A percentile compares a stretch with the other conserved stretches of the same genome.
Evolutionary conservation across 2,329 filamentous ascomycete genomes (phyloP).

Genomic region (Ophiostoma sp.): DNA sequence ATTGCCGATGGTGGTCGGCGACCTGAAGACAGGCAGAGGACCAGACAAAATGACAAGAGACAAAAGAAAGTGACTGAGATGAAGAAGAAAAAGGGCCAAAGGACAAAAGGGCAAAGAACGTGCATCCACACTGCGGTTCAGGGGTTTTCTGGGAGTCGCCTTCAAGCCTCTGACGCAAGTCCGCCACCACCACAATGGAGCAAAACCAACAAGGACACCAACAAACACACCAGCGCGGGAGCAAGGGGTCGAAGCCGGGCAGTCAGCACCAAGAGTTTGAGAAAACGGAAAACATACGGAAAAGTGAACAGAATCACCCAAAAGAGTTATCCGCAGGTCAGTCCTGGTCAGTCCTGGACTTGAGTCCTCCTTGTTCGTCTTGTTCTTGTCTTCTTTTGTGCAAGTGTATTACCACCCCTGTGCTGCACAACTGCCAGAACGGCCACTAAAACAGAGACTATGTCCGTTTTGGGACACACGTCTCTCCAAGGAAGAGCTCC

Average conservation of each 20-base stretch:
- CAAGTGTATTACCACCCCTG: not conserved
- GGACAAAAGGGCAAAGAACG: not conserved
- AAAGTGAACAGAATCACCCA: not conserved
- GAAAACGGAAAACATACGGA: not conserved
- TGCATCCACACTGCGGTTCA: not conserved
- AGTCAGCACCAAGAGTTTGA: not conserved
- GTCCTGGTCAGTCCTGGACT: not conserved
- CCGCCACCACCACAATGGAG: not conserved
- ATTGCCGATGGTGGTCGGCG: conserved; percentile 23
- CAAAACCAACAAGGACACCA: not conserved
- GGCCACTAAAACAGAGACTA: not conserved
- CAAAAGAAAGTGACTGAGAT: not conserved
- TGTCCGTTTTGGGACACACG: not conserved
- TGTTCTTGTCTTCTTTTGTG: conserved; percentile 5
- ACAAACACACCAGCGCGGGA: not conserved
- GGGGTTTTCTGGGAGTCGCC: too few relatives aligned
- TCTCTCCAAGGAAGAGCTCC: not conserved
- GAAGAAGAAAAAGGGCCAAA: not conserved
- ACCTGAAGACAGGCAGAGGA: conserved; percentile 9
- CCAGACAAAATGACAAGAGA: not conserved
- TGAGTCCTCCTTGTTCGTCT: not conserved
- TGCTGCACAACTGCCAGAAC: conserved; percentile 5
- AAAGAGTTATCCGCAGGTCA: not conserved
- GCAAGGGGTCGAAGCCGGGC: not conserved
- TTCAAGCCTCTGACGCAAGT: conserved; percentile 6